phyloP scores from a whole-genome alignment of 2,329 filamentous ascomycete genomes.

The Ciborinia camelliae region DNA sequence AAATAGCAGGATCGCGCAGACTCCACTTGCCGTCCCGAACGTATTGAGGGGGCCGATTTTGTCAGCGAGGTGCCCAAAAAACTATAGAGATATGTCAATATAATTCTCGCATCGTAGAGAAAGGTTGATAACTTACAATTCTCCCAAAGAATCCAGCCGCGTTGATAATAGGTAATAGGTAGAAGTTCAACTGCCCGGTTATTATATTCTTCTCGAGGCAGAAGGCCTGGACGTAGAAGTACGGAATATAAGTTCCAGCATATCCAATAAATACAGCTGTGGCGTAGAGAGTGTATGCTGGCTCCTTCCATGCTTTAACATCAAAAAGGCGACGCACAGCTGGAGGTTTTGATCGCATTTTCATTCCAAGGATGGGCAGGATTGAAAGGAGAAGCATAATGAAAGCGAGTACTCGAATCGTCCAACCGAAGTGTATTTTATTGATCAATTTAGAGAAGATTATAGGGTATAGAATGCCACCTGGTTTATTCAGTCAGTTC shows the following conservation, averaged over 20 bases:
- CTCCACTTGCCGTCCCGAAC: slow-evolving; percentile 30
- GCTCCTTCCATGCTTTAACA: slow-evolving; percentile 11
- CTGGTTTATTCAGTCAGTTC: background rate
- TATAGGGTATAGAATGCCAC: background rate
- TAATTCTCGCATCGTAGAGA: background rate
- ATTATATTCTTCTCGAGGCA: background rate
- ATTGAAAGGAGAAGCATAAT: background rate
- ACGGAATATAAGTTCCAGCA: slow-evolving; percentile 10
- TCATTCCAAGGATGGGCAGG: slow-evolving; percentile 9
- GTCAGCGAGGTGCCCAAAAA: slow-evolving; percentile 50
- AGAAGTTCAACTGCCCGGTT: slow-evolving; percentile 6
- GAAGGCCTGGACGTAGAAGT: slow-evolving; percentile 9
- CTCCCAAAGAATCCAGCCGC: slow-evolving; percentile 22
- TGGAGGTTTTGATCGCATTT: slow-evolving; percentile 13
- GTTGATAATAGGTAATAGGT: slow-evolving; percentile 23
- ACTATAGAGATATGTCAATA: slow-evolving; percentile 1
- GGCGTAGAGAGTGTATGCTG: background rate
- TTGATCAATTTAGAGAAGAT: slow-evolving; percentile 1
- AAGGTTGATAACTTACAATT: slow-evolving; percentile 11
- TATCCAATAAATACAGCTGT: slow-evolving; percentile 7
- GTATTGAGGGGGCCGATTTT: slow-evolving; percentile 50
- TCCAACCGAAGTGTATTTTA: background rate
- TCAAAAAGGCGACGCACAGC: slow-evolving; percentile 9
- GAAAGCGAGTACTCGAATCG: background rate
- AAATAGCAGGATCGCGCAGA: slow-evolving; percentile 15